These are phyloP conservation scores for Rhipidocladum racemiflorum DNA, from an alignment of 176 grass and related monocot species.

Conservation along the genomic window DNA sequence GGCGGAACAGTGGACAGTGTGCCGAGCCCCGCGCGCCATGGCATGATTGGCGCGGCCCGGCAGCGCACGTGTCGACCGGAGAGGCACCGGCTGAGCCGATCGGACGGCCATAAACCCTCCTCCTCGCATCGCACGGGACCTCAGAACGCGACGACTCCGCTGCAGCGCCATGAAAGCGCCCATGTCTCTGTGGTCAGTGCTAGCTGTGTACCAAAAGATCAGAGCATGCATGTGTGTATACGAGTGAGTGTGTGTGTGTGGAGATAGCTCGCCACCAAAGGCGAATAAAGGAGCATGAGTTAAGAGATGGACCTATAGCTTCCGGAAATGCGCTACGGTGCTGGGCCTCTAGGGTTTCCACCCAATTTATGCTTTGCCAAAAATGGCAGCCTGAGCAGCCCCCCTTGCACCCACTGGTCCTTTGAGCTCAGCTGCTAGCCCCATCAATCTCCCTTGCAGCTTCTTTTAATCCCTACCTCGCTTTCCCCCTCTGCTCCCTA, in stretches of 20 bases:
- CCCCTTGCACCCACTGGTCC: conserved; percentile 26
- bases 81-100: background rate
- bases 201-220: background rate
- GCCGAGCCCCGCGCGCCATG: too few relatives aligned
- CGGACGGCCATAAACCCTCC: too few relatives aligned
- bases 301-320: conserved; percentile 12
- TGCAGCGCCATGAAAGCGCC: background rate
- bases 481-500: background rate
- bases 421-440: background rate
- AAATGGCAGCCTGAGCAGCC: conserved; percentile 29
- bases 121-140: too few relatives aligned
- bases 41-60: background rate
- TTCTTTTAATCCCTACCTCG: background rate
- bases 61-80: background rate
- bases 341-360: conserved; percentile 38
- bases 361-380: conserved; percentile 35
- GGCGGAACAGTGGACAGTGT: too few relatives aligned
- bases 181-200: too few relatives aligned
- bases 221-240: background rate
- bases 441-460: background rate
- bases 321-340: conserved; percentile 42
- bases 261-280: background rate
- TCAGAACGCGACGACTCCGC: background rate
- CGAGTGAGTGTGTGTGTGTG: background rate
- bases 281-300: background rate